A percentile compares a stretch with the other conserved stretches of the same genome.
Conservation (phyloP, 257 asterid species). For the Rauvolfia tetraphylla region DNA sequence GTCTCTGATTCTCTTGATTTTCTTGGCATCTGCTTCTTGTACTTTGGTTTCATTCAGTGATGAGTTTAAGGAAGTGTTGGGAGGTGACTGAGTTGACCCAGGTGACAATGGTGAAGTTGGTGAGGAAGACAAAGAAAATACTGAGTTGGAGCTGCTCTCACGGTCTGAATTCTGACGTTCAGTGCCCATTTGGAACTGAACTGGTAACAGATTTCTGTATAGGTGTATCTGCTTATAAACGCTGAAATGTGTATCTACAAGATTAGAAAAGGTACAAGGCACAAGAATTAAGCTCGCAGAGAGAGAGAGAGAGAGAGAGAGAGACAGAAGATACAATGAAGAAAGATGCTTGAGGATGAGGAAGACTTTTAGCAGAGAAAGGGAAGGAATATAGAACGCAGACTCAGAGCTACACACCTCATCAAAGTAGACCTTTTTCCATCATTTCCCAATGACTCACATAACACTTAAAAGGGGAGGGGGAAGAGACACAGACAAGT, state of each 20-base stretch:
- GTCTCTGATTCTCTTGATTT: conserved; percentile 43
- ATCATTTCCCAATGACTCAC: conserved; percentile 34
- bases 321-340: background rate
- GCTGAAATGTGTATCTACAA: background rate
- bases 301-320: background rate
- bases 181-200: background rate
- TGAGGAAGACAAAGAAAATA: conserved; percentile 8
- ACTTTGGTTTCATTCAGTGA: background rate
- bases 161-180: conserved; percentile 8
- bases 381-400: conserved; percentile 28
- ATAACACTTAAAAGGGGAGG: conserved; percentile 27
- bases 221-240: background rate
- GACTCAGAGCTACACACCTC: background rate
- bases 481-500: conserved; percentile 5
- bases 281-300: background rate
- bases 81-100: background rate
- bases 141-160: conserved; percentile 11
- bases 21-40: conserved; percentile 22
- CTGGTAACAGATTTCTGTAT: background rate
- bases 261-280: conserved; percentile 3
- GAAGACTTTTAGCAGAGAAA: conserved; percentile 30
- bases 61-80: background rate
- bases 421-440: conserved; percentile 1
- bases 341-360: conserved; percentile 2
- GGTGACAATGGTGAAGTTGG: conserved; percentile 16